Base-by-base conservation (phyloP, 1,284 basidiomycete species). In the Marasmius tenuissimus region DNA sequence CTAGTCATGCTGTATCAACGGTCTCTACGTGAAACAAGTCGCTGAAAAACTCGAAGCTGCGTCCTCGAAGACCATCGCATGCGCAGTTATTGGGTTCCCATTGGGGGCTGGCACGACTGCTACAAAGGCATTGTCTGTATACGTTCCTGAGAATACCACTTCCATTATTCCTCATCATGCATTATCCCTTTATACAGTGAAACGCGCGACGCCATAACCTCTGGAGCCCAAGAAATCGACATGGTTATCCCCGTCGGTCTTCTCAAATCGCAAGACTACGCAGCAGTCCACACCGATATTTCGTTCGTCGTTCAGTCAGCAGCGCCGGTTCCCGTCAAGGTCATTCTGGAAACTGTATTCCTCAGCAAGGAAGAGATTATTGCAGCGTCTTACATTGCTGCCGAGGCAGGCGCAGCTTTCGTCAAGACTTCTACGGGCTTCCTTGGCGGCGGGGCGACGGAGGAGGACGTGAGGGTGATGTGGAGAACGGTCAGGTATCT, bases 371-470 rank as follows among this genome's bases (percentile, higher is more conserved):
- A 74, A 18, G 73, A 80, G 61, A 82, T 80, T 62, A 74, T 82
- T 34, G 77, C 79, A 0, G 81, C 75, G 3, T 77, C 74, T 2
- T 75, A 77, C 58, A 67, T 82, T 6, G 74, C 80, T 2, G 78
- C 80, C 4, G 80, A 81, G 65, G 80, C 81, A 0, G 81, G 80
- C 10, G 81, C 80, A 1, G 69, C 73, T 0, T 82, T 80, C 57
- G 80, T 83, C 18, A 82, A 82, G 67, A 83, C 81, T 0, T 80
- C 76, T 57, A 83, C 81, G 0, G 81, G 81, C 0, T 83, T 82
- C 61, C 72, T 70, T 4, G 75, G 78, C 6, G 80, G 81, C 18
- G 75, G 71, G 0, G 81, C 81, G 3, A 76, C 75, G 4, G 70
- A 68, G 47, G 73, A 74, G 35, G 80, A 82, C 66, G 80, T 82